A percentile compares a stretch with the other conserved stretches of the same genome.
These are phyloP conservation scores for Sporothrix phasma DNA, from an alignment of 2,329 filamentous ascomycete species.

Conservation along the genomic window DNA sequence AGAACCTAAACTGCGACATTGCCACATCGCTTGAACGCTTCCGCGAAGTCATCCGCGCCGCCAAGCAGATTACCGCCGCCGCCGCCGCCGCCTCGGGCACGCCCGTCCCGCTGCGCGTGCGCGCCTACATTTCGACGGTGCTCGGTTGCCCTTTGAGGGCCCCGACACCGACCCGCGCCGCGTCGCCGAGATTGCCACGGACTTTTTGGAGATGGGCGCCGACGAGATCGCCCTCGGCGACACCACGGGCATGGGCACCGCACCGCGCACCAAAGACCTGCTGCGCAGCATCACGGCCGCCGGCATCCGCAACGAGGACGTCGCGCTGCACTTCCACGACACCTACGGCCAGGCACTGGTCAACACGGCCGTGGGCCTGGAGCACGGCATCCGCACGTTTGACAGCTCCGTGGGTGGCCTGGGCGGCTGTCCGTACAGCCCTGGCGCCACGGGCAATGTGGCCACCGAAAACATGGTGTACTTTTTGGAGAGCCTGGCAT, in stretches of 20 bases:
- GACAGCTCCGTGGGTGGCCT: conserved; percentile 72
- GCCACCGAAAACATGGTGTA: conserved; percentile 79
- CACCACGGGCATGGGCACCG: conserved; percentile 83
- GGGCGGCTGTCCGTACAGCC: conserved; percentile 76
- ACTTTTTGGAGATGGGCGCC: conserved; percentile 72
- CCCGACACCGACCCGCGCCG: conserved; percentile 52
- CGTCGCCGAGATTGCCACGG: conserved; percentile 57
- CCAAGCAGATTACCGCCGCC: conserved; percentile 45
- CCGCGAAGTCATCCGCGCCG: conserved; percentile 56
- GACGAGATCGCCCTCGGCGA: conserved; percentile 87
- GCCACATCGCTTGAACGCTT: conserved; percentile 63
- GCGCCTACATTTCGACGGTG: conserved; percentile 73
- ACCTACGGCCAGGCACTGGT: conserved; percentile 81
- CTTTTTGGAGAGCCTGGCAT: conserved; percentile 62
- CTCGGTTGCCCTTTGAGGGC: conserved; percentile 67
- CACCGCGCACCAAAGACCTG: conserved; percentile 55
- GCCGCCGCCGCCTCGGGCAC: neutral
- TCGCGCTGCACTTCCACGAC: conserved; percentile 83
- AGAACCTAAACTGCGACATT: conserved; percentile 75
- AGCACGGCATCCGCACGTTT: conserved; percentile 68
- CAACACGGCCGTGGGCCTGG: conserved; percentile 67
- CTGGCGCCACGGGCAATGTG: conserved; percentile 78
- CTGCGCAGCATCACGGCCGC: conserved; percentile 55
- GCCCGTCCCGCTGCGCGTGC: conserved; percentile 49
- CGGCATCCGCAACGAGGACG: conserved; percentile 56